These are phyloP conservation scores for Agaricus sinodeliciosus DNA, from an alignment of 768 basidiomycete genomes.

Conservation along the genomic window DNA sequence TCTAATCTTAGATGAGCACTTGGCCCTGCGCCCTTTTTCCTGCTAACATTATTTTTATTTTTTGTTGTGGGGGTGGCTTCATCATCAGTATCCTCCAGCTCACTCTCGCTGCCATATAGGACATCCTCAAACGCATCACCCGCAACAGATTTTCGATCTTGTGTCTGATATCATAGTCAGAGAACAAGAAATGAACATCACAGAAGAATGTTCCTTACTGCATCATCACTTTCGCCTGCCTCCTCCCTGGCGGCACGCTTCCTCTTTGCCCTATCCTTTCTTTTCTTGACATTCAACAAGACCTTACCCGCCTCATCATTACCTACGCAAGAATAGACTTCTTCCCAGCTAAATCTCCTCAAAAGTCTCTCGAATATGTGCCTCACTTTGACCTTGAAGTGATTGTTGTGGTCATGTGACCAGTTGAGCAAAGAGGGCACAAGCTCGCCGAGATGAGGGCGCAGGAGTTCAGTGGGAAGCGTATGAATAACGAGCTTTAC, in stretches of 20 bases:
- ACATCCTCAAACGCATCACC: constrained; percentile 97
- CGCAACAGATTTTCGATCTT: constrained; percentile 37
- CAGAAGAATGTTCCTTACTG: constrained; percentile 15
- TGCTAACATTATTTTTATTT: constrained; percentile 18
- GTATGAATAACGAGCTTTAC: constrained; percentile 91
- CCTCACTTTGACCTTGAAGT: constrained; percentile 94
- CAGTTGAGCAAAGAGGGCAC: constrained; percentile 84
- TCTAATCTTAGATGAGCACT: constrained; percentile 75
- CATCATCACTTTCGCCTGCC: constrained; percentile 43
- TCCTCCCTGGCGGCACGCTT: constrained; percentile 64
- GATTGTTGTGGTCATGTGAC: constrained; percentile 98
- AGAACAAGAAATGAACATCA: background rate
- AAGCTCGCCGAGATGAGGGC: constrained; percentile 69
- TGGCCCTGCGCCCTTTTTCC: constrained; percentile 25
- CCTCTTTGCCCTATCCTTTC: constrained; percentile 89
- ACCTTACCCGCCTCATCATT: constrained; percentile 86
- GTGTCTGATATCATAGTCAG: constrained; percentile 17
- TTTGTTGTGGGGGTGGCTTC: constrained; percentile 37
- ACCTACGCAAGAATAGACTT: constrained; percentile 65
- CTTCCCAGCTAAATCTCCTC: constrained; percentile 83
- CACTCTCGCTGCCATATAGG: constrained; percentile 93
- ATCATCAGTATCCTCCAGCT: constrained; percentile 68
- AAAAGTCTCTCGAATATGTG: constrained; percentile 97
- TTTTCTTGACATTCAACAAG: constrained; percentile 88
- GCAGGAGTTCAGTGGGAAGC: constrained; percentile 61